A percentile compares a stretch with the other conserved stretches of the same genome.
Conservation (phyloP, 768 basidiomycete species). For the Boletus insuetus region DNA sequence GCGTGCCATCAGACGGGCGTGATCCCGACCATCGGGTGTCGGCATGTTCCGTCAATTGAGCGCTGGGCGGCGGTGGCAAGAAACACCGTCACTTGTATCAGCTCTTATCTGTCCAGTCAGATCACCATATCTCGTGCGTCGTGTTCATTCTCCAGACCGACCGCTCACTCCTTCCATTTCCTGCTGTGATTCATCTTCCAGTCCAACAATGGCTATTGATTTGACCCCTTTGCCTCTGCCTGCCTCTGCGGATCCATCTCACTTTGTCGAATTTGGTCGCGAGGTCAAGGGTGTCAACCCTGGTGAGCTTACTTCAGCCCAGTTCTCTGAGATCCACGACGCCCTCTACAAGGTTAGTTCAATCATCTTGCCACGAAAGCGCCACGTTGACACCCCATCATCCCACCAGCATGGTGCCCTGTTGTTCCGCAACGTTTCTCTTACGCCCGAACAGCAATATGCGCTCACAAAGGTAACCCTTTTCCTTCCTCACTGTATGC, state of each 20-base stretch:
- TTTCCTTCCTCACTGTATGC: not conserved
- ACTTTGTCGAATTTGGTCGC: slow-evolving; percentile 71
- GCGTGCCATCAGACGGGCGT: too few species aligned
- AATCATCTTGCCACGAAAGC: not conserved
- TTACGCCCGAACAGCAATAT: slow-evolving; percentile 84
- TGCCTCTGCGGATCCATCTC: slow-evolving; percentile 61
- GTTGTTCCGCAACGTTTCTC: slow-evolving; percentile 65
- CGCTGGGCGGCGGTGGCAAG: too few species aligned
- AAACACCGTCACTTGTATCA: not conserved
- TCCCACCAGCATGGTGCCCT: slow-evolving; percentile 62
- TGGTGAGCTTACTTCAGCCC: slow-evolving; percentile 51
- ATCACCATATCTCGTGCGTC: not conserved
- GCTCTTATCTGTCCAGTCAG: slow-evolving; percentile 7
- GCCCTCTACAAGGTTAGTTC: slow-evolving; percentile 70
- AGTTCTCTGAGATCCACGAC: slow-evolving; percentile 65
- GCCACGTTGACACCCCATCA: not conserved
- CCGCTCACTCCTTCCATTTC: not conserved
- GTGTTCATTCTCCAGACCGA: not conserved
- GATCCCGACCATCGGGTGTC: not conserved
- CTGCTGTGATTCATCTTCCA: not conserved
- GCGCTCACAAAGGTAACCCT: slow-evolving; percentile 71
- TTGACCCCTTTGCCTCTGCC: slow-evolving; percentile 67
- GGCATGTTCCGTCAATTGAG: not conserved
- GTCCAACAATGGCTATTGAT: slow-evolving; percentile 59
- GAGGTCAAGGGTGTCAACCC: slow-evolving; percentile 75